Percentiles rank a stretch among this genome's conserved stretches.
Conservation (phyloP, 2,329 filamentous ascomycete genomes). For the Microdochium bolleyi region DNA sequence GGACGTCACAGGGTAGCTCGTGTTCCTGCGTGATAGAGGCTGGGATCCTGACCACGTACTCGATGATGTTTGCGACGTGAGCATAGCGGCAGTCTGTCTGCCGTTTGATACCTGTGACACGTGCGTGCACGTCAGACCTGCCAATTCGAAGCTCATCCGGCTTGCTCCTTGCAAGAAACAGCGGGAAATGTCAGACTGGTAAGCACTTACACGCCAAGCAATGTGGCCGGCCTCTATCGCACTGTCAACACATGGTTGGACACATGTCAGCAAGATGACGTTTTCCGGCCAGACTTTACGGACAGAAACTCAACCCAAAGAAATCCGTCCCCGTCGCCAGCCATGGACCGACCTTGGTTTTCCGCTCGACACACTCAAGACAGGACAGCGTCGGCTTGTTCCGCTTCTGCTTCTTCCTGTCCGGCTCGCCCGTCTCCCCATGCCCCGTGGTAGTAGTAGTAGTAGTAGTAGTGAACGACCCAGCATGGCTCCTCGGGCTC, state of each 20-base stretch:
- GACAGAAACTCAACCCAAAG: no score
- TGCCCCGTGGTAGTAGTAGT: not conserved
- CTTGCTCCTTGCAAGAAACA: no score
- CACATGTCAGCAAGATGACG: not conserved
- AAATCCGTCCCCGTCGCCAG: no score
- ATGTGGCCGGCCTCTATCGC: slow-evolving; percentile 64
- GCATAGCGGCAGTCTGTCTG: slow-evolving; percentile 72
- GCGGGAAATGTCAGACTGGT: not conserved
- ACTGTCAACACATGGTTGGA: slow-evolving; percentile 34
- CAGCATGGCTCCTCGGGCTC: not conserved
- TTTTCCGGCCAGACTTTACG: no score
- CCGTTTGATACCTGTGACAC: slow-evolving; percentile 58
- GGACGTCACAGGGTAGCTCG: not conserved
- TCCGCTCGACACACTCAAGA: slow-evolving; percentile 72
- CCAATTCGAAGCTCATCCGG: no score
- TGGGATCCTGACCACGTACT: slow-evolving; percentile 40
- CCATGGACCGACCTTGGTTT: slow-evolving; percentile 71
- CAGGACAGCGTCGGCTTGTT: slow-evolving; percentile 80
- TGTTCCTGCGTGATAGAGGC: not conserved
- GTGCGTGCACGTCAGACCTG: no score
- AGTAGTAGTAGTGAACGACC: not conserved
- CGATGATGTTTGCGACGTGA: slow-evolving; percentile 66
- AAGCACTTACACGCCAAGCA: slow-evolving; percentile 57
- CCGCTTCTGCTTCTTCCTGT: slow-evolving; percentile 67
- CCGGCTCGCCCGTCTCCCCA: not conserved